Percentiles rank a stretch among this genome's conserved stretches.
phyloP scores from a whole-genome alignment of 129 eudicot species.

The Solidago caesia region DNA sequence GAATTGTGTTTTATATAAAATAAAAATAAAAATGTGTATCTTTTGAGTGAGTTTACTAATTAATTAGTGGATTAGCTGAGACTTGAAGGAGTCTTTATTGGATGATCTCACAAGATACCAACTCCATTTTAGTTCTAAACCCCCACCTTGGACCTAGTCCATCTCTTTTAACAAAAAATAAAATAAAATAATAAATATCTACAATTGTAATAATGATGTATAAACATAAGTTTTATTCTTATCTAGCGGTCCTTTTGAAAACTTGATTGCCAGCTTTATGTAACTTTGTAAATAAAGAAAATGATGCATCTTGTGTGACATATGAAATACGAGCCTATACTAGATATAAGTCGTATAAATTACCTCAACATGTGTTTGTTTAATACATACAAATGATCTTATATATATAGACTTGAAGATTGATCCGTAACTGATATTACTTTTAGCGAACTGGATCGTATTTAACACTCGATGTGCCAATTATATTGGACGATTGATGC shows the following conservation, averaged over 20 bases:
- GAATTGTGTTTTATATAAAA: background rate
- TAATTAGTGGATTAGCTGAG: conserved; percentile 32
- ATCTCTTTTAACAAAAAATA: background rate
- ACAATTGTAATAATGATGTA: background rate
- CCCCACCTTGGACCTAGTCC: conserved; percentile 21
- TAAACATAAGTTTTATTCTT: no score
- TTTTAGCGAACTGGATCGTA: no score
- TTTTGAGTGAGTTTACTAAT: conserved; percentile 10
- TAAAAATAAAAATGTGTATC: background rate
- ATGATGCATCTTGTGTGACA: background rate
- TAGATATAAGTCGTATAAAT: background rate
- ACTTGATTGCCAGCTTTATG: no score
- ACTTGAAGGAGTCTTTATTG: conserved; percentile 28
- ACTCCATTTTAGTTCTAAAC: conserved; percentile 30
- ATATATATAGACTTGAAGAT: no score
- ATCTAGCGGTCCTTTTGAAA: no score
- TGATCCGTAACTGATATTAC: no score
- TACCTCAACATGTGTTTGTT: no score
- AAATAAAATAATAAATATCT: background rate
- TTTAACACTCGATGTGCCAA: no score
- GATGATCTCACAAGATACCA: conserved; percentile 33
- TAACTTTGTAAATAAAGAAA: background rate
- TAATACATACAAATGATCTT: no score
- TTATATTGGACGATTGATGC: no score
- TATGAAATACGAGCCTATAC: background rate